phyloP scores from a whole-genome alignment of 352 stramenopile species.

The Phytopythium ostracodes region DNA sequence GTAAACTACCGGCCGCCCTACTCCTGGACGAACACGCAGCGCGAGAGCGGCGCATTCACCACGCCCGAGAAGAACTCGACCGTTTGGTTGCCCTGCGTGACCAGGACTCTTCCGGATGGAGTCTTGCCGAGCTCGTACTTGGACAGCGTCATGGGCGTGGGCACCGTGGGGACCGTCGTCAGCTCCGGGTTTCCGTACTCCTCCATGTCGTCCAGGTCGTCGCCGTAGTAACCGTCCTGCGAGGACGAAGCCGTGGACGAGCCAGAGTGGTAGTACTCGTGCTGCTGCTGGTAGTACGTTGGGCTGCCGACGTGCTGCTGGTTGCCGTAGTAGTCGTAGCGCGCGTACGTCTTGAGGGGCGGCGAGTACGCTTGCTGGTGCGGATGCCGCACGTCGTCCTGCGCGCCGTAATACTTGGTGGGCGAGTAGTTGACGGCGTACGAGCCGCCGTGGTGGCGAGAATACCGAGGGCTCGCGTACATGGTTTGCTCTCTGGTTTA shows the following conservation, averaged over 20 bases:
- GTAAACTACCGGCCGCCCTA: slow-evolving; percentile 18
- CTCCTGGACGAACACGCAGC: slow-evolving; percentile 63
- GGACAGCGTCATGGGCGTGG: slow-evolving; percentile 62
- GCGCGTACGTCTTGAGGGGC: slow-evolving; percentile 27
- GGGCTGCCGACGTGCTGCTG: slow-evolving; percentile 26
- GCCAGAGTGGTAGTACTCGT: slow-evolving; percentile 71
- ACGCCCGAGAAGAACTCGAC: slow-evolving; percentile 83
- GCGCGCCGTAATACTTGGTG: slow-evolving; percentile 18
- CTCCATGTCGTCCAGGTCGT: slow-evolving; percentile 72
- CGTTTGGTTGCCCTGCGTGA: slow-evolving; percentile 77
- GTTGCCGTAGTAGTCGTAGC: slow-evolving; percentile 34
- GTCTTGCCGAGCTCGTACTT: slow-evolving; percentile 79
- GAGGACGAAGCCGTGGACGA: slow-evolving; percentile 75
- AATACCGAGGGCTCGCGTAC: slow-evolving; percentile 35
- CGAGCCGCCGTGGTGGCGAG: slow-evolving; percentile 25
- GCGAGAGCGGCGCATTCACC: slow-evolving; percentile 64
- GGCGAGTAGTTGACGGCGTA: slow-evolving; percentile 15
- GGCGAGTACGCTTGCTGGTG: slow-evolving; percentile 31
- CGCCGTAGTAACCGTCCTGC: slow-evolving; percentile 72
- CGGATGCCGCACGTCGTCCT: slow-evolving; percentile 2
- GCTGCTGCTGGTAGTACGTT: slow-evolving; percentile 52
- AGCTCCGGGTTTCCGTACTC: slow-evolving; percentile 67
- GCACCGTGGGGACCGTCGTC: slow-evolving; percentile 74
- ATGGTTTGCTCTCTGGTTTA: slow-evolving; percentile 11
- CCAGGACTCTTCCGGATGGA: slow-evolving; percentile 67